Evolutionary conservation across 352 stramenopile genomes (phyloP).

Genomic region (Phytophthora parvispora): DNA sequence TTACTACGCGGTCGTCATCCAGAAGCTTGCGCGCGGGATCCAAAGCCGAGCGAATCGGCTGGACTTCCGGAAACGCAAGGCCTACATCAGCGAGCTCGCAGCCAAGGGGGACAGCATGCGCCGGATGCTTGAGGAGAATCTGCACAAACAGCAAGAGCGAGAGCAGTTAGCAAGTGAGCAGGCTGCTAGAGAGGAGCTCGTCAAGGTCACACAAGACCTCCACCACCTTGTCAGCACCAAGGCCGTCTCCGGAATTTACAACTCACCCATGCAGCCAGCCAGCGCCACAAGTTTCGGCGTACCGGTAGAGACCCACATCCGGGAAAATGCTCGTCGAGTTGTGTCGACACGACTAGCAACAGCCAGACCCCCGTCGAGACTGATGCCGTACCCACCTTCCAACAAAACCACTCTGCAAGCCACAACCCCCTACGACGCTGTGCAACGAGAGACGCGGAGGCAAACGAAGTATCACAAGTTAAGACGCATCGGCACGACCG

Average conservation of each 20-base stretch:
- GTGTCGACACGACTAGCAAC: constrained; percentile 42
- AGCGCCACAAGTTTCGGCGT: constrained; percentile 64
- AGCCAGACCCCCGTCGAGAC: constrained; percentile 42
- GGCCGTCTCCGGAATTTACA: constrained; percentile 68
- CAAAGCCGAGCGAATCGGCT: constrained; percentile 56
- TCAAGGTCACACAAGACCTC: constrained; percentile 65
- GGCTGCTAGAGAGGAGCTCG: constrained; percentile 53
- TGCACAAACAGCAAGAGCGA: constrained; percentile 54
- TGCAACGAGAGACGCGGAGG: constrained; percentile 53
- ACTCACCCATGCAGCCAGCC: constrained; percentile 45
- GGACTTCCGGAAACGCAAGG: constrained; percentile 72
- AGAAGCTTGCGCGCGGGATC: constrained; percentile 62
- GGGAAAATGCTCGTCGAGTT: constrained; percentile 54
- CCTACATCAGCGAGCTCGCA: constrained; percentile 61
- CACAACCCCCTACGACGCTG: constrained; percentile 45
- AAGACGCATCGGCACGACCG: constrained; percentile 42
- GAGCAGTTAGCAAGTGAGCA: constrained; percentile 45
- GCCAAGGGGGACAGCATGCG: constrained; percentile 64
- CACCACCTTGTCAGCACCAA: constrained; percentile 75
- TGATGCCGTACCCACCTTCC: constrained; percentile 62
- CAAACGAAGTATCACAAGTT: constrained; percentile 79
- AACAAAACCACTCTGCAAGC: constrained; percentile 68
- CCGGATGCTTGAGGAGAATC: constrained; percentile 46
- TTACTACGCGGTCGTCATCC: constrained; percentile 62
- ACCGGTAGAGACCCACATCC: constrained; percentile 72